Conservation (phyloP, 2,329 filamentous ascomycete genomes). For the Beauveria scarabaeidicola region DNA sequence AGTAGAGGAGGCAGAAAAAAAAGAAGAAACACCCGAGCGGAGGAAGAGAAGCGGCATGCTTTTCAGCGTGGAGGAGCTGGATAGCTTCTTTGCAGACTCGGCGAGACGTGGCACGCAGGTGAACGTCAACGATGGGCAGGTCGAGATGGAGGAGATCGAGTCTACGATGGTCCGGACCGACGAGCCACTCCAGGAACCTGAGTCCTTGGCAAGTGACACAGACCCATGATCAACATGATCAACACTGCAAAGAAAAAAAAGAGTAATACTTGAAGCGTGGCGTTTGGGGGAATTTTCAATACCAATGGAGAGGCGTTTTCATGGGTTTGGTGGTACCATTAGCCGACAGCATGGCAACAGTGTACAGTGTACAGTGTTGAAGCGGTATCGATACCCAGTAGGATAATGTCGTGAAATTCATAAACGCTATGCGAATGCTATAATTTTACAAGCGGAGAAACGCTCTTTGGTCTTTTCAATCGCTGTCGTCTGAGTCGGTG, state of each 20-base stretch:
- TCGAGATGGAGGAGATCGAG: background rate
- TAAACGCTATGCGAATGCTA: constrained; percentile 10
- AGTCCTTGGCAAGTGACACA: background rate
- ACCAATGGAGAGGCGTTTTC: background rate
- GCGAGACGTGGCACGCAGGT: background rate
- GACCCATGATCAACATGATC: background rate
- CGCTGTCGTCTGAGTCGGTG: constrained; percentile 29
- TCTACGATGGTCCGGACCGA: background rate
- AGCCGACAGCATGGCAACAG: background rate
- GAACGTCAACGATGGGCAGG: too few relatives aligned
- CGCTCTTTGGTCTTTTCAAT: background rate
- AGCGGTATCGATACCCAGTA: background rate
- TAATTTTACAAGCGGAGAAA: background rate
- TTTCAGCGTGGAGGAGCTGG: background rate
- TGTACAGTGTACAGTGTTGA: background rate
- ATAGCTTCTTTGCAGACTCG: background rate
- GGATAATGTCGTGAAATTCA: constrained; percentile 7
- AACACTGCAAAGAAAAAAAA: background rate
- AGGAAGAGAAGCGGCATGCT: background rate
- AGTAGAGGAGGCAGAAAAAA: background rate
- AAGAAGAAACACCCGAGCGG: background rate
- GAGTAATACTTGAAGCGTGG: background rate
- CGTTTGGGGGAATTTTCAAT: background rate
- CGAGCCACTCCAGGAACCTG: background rate
- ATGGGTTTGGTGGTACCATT: background rate